A percentile compares a stretch with the other conserved stretches of the same genome.
These are phyloP conservation scores for Alternaria longipes DNA, from an alignment of 2,329 filamentous ascomycete genomes.

Conservation along the genomic window DNA sequence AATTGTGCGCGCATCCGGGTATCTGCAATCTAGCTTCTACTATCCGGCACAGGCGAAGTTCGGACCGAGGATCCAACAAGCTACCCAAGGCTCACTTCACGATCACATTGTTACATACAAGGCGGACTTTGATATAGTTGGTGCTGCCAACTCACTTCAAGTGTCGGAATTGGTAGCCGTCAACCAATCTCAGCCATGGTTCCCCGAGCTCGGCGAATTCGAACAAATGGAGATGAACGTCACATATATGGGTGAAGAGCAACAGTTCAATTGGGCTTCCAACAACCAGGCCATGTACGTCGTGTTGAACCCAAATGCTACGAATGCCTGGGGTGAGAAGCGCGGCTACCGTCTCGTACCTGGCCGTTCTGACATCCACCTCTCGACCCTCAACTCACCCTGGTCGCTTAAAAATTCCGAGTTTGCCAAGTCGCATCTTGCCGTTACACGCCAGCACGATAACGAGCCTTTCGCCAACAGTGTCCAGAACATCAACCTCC, in stretches of 20 bases:
- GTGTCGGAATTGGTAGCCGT: conserved; percentile 23
- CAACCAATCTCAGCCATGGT: conserved; percentile 31
- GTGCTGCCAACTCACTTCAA: conserved; percentile 47
- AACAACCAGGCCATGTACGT: conserved; percentile 57
- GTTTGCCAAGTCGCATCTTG: conserved; percentile 52
- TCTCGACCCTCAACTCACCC: conserved; percentile 50
- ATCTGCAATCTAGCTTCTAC: conserved; percentile 46
- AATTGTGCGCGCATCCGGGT: conserved; percentile 43
- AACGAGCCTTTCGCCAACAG: conserved; percentile 53
- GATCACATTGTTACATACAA: conserved; percentile 53
- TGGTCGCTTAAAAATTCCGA: conserved; percentile 47
- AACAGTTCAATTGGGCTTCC: conserved; percentile 59
- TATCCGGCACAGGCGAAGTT: conserved; percentile 46
- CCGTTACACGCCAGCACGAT: conserved; percentile 58
- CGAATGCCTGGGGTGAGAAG: conserved; percentile 62
- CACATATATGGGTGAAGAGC: conserved; percentile 50
- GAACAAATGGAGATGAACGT: conserved; percentile 44
- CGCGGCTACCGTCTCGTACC: conserved; percentile 60
- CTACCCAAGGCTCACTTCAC: conserved; percentile 38
- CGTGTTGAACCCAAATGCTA: conserved; percentile 60
- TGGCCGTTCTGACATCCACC: conserved; percentile 38
- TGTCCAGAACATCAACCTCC: conserved; percentile 50
- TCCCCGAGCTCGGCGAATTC: conserved; percentile 45
- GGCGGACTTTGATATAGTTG: conserved; percentile 45
- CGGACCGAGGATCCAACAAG: conserved; percentile 51